Percentiles rank a stretch among this genome's conserved stretches.
These are phyloP conservation scores for Trichomonas tenax DNA, from an alignment of 208 protist genomes.

Conservation along the genomic window DNA sequence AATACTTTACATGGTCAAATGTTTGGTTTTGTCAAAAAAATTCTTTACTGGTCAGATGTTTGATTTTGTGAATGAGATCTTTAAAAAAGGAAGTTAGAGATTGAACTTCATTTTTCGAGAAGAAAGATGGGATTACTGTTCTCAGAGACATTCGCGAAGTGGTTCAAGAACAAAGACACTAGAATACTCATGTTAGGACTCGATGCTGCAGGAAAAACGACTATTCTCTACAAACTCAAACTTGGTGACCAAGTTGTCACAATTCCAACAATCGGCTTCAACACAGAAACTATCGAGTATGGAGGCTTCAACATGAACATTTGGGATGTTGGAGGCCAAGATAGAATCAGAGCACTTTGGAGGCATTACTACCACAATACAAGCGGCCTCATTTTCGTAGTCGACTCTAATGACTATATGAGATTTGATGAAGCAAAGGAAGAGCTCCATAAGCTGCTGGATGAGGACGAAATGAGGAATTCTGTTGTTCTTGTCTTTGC, in stretches of 20 bases:
- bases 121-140: constrained; percentile 31
- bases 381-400: constrained; percentile 84
- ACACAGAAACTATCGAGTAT: constrained; percentile 82
- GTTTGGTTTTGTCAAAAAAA: too few relatives aligned
- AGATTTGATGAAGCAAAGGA: constrained; percentile 50
- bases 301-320: constrained; percentile 87
- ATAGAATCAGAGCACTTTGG: constrained; percentile 80
- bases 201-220: constrained; percentile 83
- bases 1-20: too few relatives aligned
- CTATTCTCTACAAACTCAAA: constrained; percentile 86
- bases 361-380: constrained; percentile 80
- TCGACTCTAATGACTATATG: constrained; percentile 79
- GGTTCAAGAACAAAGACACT: constrained; percentile 78
- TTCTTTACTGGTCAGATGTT: too few relatives aligned
- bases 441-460: constrained; percentile 65
- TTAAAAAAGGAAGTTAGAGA: too few relatives aligned
- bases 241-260: constrained; percentile 78
- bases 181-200: constrained; percentile 93
- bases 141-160: constrained; percentile 20
- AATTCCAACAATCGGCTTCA: constrained; percentile 60
- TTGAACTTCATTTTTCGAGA: too few relatives aligned
- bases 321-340: constrained; percentile 82
- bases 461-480: constrained; percentile 82
- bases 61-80: too few relatives aligned
- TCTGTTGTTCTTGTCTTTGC: constrained; percentile 84